Conservation (phyloP, 495 filamentous ascomycete species). For the Aspergillus sparsus region DNA sequence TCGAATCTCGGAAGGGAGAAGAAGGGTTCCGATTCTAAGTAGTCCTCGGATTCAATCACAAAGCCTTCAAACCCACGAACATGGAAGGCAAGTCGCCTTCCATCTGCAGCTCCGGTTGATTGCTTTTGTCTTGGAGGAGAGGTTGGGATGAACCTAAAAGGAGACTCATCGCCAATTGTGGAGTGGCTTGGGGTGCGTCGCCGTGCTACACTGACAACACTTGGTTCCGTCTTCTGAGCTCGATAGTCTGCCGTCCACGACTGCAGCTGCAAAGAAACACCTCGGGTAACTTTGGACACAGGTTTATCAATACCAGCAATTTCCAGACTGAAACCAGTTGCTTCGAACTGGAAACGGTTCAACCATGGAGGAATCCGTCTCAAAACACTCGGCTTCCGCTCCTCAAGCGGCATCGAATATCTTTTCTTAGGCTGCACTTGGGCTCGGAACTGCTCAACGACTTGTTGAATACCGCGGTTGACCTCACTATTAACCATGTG, state of each 20-base stretch:
- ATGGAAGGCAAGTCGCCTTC: slow-evolving; percentile 78
- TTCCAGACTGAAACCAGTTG: slow-evolving; percentile 84
- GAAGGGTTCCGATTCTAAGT: slow-evolving; percentile 82
- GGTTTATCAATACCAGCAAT: slow-evolving; percentile 83
- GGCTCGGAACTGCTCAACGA: slow-evolving; percentile 73
- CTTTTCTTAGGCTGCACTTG: slow-evolving; percentile 65
- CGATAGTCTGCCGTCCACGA: slow-evolving; percentile 91
- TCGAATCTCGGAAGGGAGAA: slow-evolving; percentile 85
- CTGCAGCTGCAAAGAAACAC: slow-evolving; percentile 82
- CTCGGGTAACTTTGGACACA: slow-evolving; percentile 75
- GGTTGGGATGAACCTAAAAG: slow-evolving; percentile 58
- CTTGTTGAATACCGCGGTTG: slow-evolving; percentile 86
- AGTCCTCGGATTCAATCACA: slow-evolving; percentile 82
- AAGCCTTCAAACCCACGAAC: slow-evolving; percentile 81
- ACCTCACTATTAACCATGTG: slow-evolving; percentile 92
- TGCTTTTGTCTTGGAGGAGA: slow-evolving; percentile 60
- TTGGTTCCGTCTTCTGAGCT: slow-evolving; percentile 69
- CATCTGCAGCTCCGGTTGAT: slow-evolving; percentile 66
- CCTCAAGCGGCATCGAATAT: slow-evolving; percentile 49
- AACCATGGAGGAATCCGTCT: slow-evolving; percentile 83
- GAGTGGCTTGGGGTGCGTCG: slow-evolving; percentile 59
- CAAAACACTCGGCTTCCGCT: slow-evolving; percentile 64
- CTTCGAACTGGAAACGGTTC: slow-evolving; percentile 78
- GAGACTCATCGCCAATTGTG: slow-evolving; percentile 52
- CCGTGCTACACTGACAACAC: slow-evolving; percentile 56